These are phyloP conservation scores for Musa balbisiana DNA, from an alignment of 202 grass and related monocot genomes.

Conservation along the genomic window DNA sequence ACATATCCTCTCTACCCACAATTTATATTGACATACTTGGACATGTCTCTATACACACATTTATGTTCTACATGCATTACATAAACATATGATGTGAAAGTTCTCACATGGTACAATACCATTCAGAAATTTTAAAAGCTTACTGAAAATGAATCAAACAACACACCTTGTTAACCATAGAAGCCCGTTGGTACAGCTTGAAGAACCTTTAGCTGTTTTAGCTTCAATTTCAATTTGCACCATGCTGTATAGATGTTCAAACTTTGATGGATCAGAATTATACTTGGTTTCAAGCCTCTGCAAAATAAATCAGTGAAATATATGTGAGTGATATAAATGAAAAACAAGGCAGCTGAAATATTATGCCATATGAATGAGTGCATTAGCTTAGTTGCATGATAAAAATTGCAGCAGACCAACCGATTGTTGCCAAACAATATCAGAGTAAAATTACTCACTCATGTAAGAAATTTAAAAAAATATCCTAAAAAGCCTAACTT, in stretches of 20 bases:
- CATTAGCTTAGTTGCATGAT: too few species aligned
- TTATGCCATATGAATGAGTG: too few species aligned
- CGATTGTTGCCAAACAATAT: too few species aligned
- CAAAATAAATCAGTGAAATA: constrained; percentile 18
- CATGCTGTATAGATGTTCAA: constrained; percentile 73
- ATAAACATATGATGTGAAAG: not conserved
- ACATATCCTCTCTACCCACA: too few species aligned
- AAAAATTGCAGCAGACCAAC: too few species aligned
- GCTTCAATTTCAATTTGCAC: constrained; percentile 82
- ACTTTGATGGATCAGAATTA: constrained; percentile 61
- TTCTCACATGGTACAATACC: too few species aligned
- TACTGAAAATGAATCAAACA: not conserved
- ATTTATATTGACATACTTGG: not conserved
- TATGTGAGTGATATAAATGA: not conserved
- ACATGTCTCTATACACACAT: not conserved
- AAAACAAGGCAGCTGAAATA: too few species aligned
- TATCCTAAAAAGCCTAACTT: not conserved
- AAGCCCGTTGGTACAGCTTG: constrained; percentile 98
- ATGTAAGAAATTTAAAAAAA: not conserved
- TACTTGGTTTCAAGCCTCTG: constrained; percentile 89
- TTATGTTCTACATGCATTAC: not conserved
- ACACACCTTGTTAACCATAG: constrained; percentile 93
- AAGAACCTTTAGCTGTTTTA: constrained; percentile 77
- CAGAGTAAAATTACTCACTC: too few species aligned
- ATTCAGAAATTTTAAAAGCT: not conserved